phyloP scores from a whole-genome alignment of 495 filamentous ascomycete genomes.

The Penicillium egyptiacum region DNA sequence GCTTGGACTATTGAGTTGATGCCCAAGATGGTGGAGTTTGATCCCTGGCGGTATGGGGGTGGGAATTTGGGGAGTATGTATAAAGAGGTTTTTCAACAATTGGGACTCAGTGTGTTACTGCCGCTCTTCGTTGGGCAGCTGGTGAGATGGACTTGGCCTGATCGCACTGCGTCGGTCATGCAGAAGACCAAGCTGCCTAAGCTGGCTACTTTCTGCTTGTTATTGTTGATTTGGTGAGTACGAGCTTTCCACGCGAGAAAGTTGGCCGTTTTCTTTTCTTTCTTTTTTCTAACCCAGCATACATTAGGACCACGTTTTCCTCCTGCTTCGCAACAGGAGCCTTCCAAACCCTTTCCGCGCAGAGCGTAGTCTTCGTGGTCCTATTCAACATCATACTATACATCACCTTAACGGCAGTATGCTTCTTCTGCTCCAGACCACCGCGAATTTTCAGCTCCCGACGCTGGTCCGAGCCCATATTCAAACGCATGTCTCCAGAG shows the following conservation, averaged over 20 bases:
- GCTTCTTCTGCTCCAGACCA: conserved; percentile 48
- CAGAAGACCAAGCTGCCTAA: conserved; percentile 48
- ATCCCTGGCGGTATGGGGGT: conserved; percentile 44
- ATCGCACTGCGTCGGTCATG: conserved; percentile 39
- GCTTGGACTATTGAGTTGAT: conserved; percentile 52
- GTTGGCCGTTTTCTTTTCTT: background rate
- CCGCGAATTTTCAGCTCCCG: conserved; percentile 28
- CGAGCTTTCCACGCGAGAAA: background rate
- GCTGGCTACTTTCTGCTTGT: conserved; percentile 45
- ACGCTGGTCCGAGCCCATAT: conserved; percentile 25
- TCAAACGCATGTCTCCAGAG: conserved; percentile 44
- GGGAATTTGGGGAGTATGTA: conserved; percentile 51
- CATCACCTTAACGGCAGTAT: conserved; percentile 48
- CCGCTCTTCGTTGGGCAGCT: conserved; percentile 51
- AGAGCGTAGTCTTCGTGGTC: conserved; percentile 51
- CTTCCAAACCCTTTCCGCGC: conserved; percentile 45
- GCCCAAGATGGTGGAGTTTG: conserved; percentile 44
- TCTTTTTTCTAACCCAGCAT: conserved; percentile 1
- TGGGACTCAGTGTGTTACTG: conserved; percentile 50
- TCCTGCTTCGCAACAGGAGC: conserved; percentile 55
- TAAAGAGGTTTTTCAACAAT: conserved; percentile 50
- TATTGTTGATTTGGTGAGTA: conserved; percentile 53
- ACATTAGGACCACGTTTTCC: conserved; percentile 51
- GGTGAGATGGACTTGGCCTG: conserved; percentile 49
- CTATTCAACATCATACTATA: conserved; percentile 56